These are phyloP conservation scores for Annona squamosa DNA, from an alignment of 164 flowering plant species.

Conservation along the genomic window DNA sequence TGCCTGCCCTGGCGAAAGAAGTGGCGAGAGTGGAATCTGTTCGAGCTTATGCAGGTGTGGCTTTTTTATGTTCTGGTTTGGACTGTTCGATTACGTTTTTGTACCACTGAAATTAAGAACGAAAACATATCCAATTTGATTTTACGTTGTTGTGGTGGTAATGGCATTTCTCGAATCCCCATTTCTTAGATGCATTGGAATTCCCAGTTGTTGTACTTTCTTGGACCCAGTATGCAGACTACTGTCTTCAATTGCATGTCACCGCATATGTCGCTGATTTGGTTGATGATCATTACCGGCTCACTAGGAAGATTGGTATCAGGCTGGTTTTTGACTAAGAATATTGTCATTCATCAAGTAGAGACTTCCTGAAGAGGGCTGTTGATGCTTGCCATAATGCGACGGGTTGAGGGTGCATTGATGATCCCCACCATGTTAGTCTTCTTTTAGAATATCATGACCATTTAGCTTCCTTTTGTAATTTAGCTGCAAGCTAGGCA, in stretches of 20 bases:
- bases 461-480: neutral
- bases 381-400: neutral
- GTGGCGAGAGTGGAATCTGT: conserved; percentile 89
- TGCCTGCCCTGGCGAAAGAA: conserved; percentile 83
- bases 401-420: neutral
- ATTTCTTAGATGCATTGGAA: too few relatives aligned
- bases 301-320: too few relatives aligned
- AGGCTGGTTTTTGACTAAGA: too few relatives aligned
- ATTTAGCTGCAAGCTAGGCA: neutral
- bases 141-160: neutral
- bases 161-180: neutral
- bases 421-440: neutral
- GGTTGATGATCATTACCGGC: too few relatives aligned
- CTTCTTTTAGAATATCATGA: neutral
- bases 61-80: neutral
- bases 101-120: neutral
- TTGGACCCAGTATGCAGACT: too few relatives aligned
- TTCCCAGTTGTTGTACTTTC: too few relatives aligned
- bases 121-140: neutral
- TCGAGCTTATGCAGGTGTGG: conserved; percentile 78
- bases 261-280: neutral
- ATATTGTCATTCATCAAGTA: too few relatives aligned
- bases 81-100: neutral
- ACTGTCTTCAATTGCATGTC: neutral
- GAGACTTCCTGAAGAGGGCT: too few relatives aligned